Evolutionary conservation across 2,329 filamentous ascomycete genomes (phyloP).

Genomic region (Penicillium sp.): DNA sequence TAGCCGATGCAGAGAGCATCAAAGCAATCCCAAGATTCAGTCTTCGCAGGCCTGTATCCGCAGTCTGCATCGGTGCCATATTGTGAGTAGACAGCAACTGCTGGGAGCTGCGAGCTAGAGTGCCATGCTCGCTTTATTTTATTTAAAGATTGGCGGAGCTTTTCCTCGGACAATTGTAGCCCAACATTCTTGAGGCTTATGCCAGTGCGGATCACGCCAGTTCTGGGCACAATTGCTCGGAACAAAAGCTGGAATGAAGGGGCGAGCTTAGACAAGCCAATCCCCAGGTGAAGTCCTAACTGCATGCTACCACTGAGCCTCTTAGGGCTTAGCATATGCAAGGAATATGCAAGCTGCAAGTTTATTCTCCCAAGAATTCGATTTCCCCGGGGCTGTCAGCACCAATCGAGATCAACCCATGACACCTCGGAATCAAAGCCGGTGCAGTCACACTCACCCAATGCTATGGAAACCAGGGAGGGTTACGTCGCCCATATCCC

Average conservation of each 20-base stretch:
- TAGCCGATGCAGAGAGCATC: conserved; percentile 26
- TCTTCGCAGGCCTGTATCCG: conserved; percentile 17
- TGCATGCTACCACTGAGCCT: too few relatives aligned
- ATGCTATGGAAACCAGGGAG: too few relatives aligned
- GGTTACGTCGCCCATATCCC: too few relatives aligned
- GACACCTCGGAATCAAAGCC: too few relatives aligned
- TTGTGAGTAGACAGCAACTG: background rate
- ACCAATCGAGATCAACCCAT: too few relatives aligned
- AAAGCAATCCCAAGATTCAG: conserved; percentile 24
- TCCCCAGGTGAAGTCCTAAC: too few relatives aligned
- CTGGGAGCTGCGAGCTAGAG: background rate
- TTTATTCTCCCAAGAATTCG: too few relatives aligned
- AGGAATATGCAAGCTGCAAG: too few relatives aligned
- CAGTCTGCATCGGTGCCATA: conserved; percentile 7
- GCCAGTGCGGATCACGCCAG: background rate
- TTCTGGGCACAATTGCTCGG: background rate
- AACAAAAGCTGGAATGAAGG: background rate
- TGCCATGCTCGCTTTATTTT: background rate
- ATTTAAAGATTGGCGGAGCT: background rate
- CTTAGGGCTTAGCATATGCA: too few relatives aligned
- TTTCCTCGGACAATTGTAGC: background rate
- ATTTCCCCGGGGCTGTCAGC: too few relatives aligned
- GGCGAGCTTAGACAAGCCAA: background rate
- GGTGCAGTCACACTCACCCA: too few relatives aligned
- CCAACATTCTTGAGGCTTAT: conserved; percentile 6